Evolutionary conservation across 768 basidiomycete genomes (phyloP).

Genomic region (Termitomyces sp.): DNA sequence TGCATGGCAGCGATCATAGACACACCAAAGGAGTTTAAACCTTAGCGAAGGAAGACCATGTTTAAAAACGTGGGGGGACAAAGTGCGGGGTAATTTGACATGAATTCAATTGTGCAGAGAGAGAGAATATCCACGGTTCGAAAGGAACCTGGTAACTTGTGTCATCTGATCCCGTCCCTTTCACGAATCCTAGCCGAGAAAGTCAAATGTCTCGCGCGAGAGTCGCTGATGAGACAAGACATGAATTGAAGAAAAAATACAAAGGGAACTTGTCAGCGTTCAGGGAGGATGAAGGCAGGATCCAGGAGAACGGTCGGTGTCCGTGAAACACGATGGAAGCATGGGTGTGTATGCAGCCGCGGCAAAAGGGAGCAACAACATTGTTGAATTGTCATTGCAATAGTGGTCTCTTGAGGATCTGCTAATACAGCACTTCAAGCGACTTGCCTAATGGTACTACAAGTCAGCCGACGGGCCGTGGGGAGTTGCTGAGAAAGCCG

Average conservation of each 20-base stretch:
- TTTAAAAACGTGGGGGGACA: not conserved
- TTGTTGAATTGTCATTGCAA: not conserved
- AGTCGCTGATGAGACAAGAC: not conserved
- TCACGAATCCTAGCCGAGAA: not conserved
- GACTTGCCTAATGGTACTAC: not conserved
- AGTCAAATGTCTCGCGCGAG: not conserved
- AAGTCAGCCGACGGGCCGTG: slow-evolving; percentile 6
- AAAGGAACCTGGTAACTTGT: not conserved
- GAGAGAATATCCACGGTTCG: not conserved
- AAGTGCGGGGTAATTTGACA: slow-evolving; percentile 3
- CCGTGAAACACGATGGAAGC: not conserved
- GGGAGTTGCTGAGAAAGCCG: slow-evolving; percentile 1
- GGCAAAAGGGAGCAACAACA: not conserved
- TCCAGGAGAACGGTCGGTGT: not conserved
- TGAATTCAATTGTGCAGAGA: not conserved
- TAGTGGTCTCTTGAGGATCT: not conserved
- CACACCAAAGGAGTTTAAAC: not conserved
- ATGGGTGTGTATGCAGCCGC: not conserved
- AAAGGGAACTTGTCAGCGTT: not conserved
- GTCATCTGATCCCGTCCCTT: slow-evolving; percentile 1
- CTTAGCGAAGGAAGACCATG: not conserved
- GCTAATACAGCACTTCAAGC: not conserved
- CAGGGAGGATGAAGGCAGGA: not conserved
- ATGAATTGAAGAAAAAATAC: not conserved
- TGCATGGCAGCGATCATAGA: not conserved